A percentile compares a stretch with the other conserved stretches of the same genome.
phyloP scores from a whole-genome alignment of 306 rosid species.

The Castanea sativa region DNA sequence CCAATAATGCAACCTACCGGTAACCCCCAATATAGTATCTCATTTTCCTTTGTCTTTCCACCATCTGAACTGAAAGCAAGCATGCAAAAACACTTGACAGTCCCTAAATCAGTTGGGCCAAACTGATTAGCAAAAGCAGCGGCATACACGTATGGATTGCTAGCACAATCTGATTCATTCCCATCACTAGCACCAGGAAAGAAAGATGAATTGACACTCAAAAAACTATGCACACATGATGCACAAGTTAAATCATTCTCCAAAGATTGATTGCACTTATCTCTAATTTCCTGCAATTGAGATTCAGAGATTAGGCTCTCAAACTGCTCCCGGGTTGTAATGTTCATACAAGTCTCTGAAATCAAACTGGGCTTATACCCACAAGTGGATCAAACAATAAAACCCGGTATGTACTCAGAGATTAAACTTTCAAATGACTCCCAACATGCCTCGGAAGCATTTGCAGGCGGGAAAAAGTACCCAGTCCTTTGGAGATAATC shows the following conservation, averaged over 20 bases:
- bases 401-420: not conserved
- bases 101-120: conserved; percentile 4
- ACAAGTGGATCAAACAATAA: conserved; percentile 2
- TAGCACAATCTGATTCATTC: conserved; percentile 3
- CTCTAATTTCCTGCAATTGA: not conserved
- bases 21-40: not conserved
- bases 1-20: not conserved
- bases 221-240: not conserved
- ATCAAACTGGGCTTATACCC: not conserved
- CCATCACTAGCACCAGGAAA: not conserved
- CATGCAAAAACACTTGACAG: conserved; percentile 14
- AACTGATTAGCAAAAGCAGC: not conserved
- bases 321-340: conserved; percentile 7
- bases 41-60: not conserved
- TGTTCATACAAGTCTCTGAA: conserved; percentile 7
- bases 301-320: conserved; percentile 3
- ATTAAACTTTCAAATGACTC: not conserved
- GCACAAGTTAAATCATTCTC: not conserved
- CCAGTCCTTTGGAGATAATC: conserved; percentile 13
- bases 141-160: conserved; percentile 16
- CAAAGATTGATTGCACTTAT: conserved; percentile 7
- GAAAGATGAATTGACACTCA: not conserved
- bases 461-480: conserved; percentile 10
- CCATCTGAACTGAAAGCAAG: not conserved
- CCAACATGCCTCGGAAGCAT: conserved; percentile 8